phyloP scores from a whole-genome alignment of 2,329 filamentous ascomycete genomes.

The Scolecobasidium constrictum region DNA sequence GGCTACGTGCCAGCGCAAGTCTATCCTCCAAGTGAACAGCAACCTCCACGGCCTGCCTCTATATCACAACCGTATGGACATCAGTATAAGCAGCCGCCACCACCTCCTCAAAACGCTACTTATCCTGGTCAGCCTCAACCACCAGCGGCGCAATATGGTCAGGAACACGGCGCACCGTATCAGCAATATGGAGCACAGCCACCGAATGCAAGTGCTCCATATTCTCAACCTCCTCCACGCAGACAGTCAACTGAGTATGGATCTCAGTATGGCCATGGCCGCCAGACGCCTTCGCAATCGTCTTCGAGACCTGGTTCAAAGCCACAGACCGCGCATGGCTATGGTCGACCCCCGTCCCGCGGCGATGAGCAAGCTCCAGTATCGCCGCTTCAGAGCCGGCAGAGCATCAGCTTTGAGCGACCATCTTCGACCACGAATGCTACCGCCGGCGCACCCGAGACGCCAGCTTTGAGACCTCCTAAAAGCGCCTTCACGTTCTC shows the following conservation, averaged over 20 bases:
- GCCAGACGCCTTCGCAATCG: conserved; percentile 1
- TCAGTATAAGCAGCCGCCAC: neutral
- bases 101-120: neutral
- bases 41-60: conserved; percentile 16
- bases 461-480: neutral
- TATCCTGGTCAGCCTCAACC: conserved; percentile 1
- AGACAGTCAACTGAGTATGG: neutral
- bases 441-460: neutral
- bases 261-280: too few relatives aligned
- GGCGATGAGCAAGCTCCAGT: conserved; percentile 2
- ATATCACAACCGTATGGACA: conserved; percentile 2
- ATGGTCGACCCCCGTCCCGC: neutral
- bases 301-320: neutral
- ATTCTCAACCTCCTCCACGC: neutral
- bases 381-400: conserved; percentile 2
- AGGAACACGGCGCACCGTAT: neutral
- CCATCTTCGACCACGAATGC: neutral
- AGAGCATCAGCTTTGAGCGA: conserved; percentile 3
- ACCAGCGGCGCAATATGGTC: conserved; percentile 1
- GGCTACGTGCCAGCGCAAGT: conserved; percentile 24
- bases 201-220: neutral
- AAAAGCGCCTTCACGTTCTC: conserved; percentile 9
- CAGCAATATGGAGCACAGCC: neutral
- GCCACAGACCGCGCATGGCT: conserved; percentile 2
- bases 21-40: conserved; percentile 19